Evolutionary conservation across 352 stramenopile species (phyloP).

Genomic region (Phytophthora syringae): DNA sequence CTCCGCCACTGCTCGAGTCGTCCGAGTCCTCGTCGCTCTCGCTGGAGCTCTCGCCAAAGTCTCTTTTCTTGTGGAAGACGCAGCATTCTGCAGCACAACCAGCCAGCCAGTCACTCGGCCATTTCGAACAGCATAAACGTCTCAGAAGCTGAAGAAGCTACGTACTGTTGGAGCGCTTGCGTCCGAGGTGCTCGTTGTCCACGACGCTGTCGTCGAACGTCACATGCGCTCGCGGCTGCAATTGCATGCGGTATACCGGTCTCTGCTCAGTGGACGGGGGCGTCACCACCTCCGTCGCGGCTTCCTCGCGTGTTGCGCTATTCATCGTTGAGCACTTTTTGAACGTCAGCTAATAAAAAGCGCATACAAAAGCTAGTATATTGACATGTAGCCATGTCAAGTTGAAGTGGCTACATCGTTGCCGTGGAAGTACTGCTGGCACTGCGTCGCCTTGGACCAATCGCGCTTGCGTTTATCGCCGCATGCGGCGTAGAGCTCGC

Average conservation of each 20-base stretch:
- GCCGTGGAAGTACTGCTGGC: conserved; percentile 63
- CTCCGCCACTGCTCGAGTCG: conserved; percentile 27
- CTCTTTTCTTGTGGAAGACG: conserved; percentile 93
- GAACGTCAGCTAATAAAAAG: not conserved
- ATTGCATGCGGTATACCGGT: conserved; percentile 70
- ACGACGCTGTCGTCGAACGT: conserved; percentile 90
- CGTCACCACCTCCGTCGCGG: conserved; percentile 37
- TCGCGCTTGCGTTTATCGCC: conserved; percentile 81
- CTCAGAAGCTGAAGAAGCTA: not conserved
- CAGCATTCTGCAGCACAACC: conserved; percentile 78
- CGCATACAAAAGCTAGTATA: conserved; percentile 14
- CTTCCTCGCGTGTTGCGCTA: conserved; percentile 33
- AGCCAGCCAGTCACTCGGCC: conserved; percentile 2
- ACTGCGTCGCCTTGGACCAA: conserved; percentile 80
- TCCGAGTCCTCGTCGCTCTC: conserved; percentile 89
- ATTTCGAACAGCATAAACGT: not conserved
- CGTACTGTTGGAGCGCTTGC: conserved; percentile 92
- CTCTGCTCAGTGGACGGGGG: conserved; percentile 21
- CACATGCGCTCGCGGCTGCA: conserved; percentile 84
- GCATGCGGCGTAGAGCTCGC: conserved; percentile 83
- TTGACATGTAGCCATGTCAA: conserved; percentile 23
- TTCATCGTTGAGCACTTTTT: conserved; percentile 42
- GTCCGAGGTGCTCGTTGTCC: conserved; percentile 93
- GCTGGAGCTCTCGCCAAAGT: conserved; percentile 92
- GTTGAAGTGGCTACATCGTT: conserved; percentile 24